Evolutionary conservation across 768 basidiomycete genomes (phyloP).

Genomic region (Chalciporus piperatus): DNA sequence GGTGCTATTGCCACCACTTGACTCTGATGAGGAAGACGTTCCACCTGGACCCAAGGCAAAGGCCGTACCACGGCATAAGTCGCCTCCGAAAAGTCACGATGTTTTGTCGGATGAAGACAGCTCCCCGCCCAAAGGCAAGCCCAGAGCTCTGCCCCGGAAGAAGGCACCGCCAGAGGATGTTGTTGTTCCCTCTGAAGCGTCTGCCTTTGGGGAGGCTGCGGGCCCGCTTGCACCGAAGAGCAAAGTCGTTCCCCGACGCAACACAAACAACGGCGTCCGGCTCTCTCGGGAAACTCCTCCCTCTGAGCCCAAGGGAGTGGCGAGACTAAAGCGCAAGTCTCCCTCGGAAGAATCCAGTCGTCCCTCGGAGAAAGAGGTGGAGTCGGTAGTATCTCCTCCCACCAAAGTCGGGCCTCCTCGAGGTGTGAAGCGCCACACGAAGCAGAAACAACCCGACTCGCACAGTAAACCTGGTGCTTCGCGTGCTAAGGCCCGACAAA

Average conservation of each 20-base stretch:
- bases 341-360: background rate
- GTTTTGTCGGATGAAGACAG: constrained; percentile 1
- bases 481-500: background rate
- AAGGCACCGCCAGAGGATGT: background rate
- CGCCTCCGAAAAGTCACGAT: background rate
- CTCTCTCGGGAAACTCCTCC: background rate
- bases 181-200: background rate
- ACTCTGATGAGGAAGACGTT: constrained; percentile 10
- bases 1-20: constrained; percentile 5
- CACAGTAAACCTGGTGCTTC: background rate
- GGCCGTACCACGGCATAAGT: background rate
- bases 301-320: constrained; percentile 1
- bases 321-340: background rate
- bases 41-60: background rate
- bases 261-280: background rate
- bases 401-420: constrained; percentile 29
- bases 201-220: background rate
- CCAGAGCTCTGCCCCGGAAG: background rate
- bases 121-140: constrained; percentile 4
- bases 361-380: constrained; percentile 5
- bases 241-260: background rate
- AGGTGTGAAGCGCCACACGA: constrained; percentile 12
- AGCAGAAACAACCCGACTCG: background rate
- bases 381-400: background rate
- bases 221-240: background rate